Conservation (phyloP, 2,329 filamentous ascomycete species). For the Dothistroma septosporum region DNA sequence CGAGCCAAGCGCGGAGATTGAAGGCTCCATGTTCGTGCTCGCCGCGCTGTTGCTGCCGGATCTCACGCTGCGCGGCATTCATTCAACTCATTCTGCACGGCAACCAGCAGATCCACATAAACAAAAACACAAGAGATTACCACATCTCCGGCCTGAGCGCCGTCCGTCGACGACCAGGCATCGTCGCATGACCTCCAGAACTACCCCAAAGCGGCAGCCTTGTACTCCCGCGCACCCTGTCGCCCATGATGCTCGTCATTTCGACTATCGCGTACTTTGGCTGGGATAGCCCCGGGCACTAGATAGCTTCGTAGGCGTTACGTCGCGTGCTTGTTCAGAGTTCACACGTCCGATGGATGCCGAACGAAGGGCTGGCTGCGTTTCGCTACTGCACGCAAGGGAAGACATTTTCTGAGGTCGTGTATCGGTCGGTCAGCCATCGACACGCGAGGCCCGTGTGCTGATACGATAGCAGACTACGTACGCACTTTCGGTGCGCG, state of each 20-base stretch:
- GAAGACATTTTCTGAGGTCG: background rate
- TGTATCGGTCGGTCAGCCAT: background rate
- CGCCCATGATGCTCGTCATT: background rate
- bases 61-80: constrained; percentile 2
- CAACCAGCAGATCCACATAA: constrained; percentile 10
- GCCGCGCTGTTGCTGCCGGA: background rate
- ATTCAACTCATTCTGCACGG: constrained; percentile 5
- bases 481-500: background rate
- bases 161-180: background rate
- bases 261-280: background rate
- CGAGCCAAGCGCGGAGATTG: constrained; percentile 22
- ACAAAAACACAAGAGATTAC: constrained; percentile 6
- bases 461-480: background rate
- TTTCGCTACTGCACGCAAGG: background rate
- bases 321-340: background rate
- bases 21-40: constrained; percentile 9
- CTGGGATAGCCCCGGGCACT: background rate
- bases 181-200: background rate
- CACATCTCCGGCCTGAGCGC: background rate
- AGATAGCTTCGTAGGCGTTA: background rate
- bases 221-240: background rate
- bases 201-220: background rate
- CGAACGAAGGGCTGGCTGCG: constrained; percentile 11
- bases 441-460: background rate
- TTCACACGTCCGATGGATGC: constrained; percentile 12